phyloP scores from a whole-genome alignment of 176 grass and related monocot species.

The Triticum dicoccoides region DNA sequence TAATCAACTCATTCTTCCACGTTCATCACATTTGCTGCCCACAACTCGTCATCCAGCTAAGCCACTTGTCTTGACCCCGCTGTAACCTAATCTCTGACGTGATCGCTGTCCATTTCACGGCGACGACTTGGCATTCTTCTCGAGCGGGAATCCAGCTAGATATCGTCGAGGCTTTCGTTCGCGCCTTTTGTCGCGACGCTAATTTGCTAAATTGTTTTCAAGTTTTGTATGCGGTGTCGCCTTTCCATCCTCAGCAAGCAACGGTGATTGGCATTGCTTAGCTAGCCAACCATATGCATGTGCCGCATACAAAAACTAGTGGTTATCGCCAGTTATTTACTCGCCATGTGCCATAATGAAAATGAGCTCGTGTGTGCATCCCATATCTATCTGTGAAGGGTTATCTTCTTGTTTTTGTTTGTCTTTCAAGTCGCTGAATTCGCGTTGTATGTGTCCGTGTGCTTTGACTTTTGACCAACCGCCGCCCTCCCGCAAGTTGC shows the following conservation, averaged over 20 bases:
- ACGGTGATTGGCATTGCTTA: slow-evolving; percentile 14
- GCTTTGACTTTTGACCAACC: background rate
- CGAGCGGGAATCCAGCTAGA: slow-evolving; percentile 16
- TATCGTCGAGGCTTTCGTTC: background rate
- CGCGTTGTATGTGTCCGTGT: background rate
- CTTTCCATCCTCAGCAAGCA: slow-evolving; percentile 39
- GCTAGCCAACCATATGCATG: slow-evolving; percentile 41
- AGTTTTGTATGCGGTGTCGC: background rate
- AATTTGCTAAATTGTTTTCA: slow-evolving; percentile 16
- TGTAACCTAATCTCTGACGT: background rate
- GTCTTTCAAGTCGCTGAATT: background rate
- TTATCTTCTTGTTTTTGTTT: background rate
- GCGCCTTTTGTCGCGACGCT: slow-evolving; percentile 27
- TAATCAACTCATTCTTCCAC: background rate
- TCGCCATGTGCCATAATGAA: slow-evolving; percentile 26
- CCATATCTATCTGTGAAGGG: background rate
- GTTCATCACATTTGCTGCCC: background rate
- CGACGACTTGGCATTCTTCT: slow-evolving; percentile 25
- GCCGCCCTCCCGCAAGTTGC: background rate
- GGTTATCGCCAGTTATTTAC: background rate
- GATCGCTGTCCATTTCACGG: slow-evolving; percentile 5
- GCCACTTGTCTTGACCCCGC: background rate
- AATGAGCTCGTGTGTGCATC: slow-evolving; percentile 13
- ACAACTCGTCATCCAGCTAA: background rate
- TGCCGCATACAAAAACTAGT: slow-evolving; percentile 21